Conservation (phyloP, 1,284 basidiomycete species). For the Calocybe gambosa region DNA sequence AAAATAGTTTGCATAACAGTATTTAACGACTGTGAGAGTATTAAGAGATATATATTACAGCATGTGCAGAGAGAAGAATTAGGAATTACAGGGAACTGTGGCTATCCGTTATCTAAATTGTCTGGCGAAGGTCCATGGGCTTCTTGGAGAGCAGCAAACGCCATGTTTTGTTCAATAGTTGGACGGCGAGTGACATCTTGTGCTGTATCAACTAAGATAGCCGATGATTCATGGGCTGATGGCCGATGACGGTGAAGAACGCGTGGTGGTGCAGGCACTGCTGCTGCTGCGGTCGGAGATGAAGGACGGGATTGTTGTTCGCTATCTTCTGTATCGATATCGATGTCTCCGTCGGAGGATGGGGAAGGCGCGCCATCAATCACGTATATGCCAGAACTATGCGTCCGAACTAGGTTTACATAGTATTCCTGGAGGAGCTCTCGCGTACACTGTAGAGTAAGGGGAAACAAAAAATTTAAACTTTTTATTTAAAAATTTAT, state of each 20-base stretch:
- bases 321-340: conserved; percentile 37
- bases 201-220: conserved; percentile 49
- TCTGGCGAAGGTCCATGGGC: conserved; percentile 22
- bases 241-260: conserved; percentile 20
- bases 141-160: conserved; percentile 62
- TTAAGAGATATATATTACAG: conserved; percentile 10
- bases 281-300: conserved; percentile 34
- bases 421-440: conserved; percentile 82
- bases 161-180: conserved; percentile 77
- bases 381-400: conserved; percentile 54
- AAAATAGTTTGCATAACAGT: conserved; percentile 25
- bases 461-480: conserved; percentile 15
- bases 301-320: conserved; percentile 37
- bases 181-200: conserved; percentile 47
- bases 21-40: conserved; percentile 24
- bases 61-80: not conserved
- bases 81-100: conserved; percentile 4
- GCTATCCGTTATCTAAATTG: conserved; percentile 12
- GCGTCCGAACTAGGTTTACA: conserved; percentile 74
- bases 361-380: conserved; percentile 42
- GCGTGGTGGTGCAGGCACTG: conserved; percentile 12
- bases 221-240: conserved; percentile 36
- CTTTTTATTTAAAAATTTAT: conserved; percentile 10
- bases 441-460: conserved; percentile 55
- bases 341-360: conserved; percentile 51